Evolutionary conservation across 2,329 filamentous ascomycete genomes (phyloP).

Genomic region (Geoglossum cookeanum): DNA sequence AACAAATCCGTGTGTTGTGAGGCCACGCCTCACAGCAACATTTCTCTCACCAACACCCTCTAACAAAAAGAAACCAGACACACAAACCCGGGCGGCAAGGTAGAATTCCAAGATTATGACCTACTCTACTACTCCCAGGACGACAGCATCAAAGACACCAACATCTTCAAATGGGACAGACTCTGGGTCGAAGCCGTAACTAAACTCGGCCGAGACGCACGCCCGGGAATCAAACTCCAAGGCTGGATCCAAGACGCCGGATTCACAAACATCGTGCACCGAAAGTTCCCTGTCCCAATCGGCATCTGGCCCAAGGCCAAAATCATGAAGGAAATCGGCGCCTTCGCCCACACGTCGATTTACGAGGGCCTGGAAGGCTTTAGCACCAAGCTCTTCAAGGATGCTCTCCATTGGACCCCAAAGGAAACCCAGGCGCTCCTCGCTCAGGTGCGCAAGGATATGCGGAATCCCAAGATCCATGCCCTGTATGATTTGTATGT

Average conservation of each 20-base stretch:
- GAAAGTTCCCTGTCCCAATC: not conserved
- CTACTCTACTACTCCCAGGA: not conserved
- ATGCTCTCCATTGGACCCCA: conserved; percentile 12
- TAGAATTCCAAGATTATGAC: not conserved
- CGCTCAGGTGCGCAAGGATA: conserved; percentile 11
- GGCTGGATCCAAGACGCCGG: conserved; percentile 28
- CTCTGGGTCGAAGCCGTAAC: not conserved
- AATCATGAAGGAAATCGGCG: not conserved
- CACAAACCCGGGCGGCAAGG: not conserved
- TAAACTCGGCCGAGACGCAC: not conserved
- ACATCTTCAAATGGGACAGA: not conserved
- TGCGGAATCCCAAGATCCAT: conserved; percentile 13
- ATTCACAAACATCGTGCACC: conserved; percentile 27
- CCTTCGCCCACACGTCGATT: not conserved
- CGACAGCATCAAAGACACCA: not conserved
- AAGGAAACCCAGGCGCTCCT: conserved; percentile 14
- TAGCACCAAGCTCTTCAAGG: conserved; percentile 15
- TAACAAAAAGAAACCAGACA: too few relatives aligned
- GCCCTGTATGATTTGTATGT: too few relatives aligned
- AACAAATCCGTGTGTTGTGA: not conserved
- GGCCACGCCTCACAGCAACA: not conserved
- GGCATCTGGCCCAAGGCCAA: not conserved
- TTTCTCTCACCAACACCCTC: not conserved
- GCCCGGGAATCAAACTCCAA: not conserved
- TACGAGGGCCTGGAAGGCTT: not conserved